phyloP scores from a whole-genome alignment of 306 rosid genomes.

The Cicer chorassanicum region DNA sequence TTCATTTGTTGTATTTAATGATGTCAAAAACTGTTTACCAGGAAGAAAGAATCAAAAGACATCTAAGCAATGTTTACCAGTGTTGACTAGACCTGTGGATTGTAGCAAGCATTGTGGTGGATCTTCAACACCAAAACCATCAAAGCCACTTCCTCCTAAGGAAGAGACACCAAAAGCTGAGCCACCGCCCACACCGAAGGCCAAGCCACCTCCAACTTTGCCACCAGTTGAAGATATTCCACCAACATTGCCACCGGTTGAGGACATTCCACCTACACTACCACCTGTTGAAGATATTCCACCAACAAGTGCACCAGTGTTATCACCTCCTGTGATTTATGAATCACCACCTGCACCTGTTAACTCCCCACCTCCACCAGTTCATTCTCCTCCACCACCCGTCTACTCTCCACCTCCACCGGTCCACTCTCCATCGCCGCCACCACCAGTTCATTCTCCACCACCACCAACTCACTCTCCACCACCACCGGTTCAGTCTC shows the following conservation, averaged over 20 bases:
- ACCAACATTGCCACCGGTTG: neutral
- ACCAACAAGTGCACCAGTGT: neutral
- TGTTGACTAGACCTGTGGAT: conserved; percentile 56
- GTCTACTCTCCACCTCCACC: conserved; percentile 39
- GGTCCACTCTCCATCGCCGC: neutral
- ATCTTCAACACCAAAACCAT: conserved; percentile 27
- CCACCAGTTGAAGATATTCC: conserved; percentile 1
- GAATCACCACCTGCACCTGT: neutral
- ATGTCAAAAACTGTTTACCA: conserved; percentile 54
- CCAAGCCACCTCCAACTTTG: neutral
- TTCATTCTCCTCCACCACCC: conserved; percentile 28
- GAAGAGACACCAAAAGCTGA: neutral
- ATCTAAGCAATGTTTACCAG: conserved; percentile 46
- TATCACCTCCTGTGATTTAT: neutral
- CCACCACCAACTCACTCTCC: conserved; percentile 34
- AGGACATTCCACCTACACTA: neutral
- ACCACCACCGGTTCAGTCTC: conserved; percentile 9
- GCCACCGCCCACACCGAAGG: conserved; percentile 32
- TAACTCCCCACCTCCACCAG: conserved; percentile 32
- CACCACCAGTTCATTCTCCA: neutral
- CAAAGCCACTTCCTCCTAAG: neutral
- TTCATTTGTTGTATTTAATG: conserved; percentile 29
- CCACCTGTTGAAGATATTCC: neutral
- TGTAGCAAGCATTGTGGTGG: conserved; percentile 61
- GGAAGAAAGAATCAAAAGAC: conserved; percentile 62